Percentiles rank a stretch among this genome's conserved stretches.
phyloP scores from a whole-genome alignment of 148 eudicot genomes.

The Hydrangea macrophylla region DNA sequence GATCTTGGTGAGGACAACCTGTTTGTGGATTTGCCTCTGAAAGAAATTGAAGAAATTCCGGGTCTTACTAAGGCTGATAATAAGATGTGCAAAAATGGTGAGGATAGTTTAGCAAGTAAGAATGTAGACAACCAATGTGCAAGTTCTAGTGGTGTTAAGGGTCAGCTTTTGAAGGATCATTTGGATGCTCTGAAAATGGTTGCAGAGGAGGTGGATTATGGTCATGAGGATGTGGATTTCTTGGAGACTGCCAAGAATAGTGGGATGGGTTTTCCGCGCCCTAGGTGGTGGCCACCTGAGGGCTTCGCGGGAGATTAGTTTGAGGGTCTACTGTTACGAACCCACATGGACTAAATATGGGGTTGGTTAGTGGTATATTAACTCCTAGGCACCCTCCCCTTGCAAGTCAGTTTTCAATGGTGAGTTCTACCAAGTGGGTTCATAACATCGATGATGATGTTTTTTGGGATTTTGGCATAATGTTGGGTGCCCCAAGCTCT shows the following conservation, averaged over 20 bases:
- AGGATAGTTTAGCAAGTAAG: background rate
- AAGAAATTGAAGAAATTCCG: slow-evolving; percentile 1
- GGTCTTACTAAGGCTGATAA: background rate
- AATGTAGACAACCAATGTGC: slow-evolving; percentile 9
- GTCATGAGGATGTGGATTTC: slow-evolving; percentile 28
- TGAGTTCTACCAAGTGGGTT: no score
- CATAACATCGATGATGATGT: background rate
- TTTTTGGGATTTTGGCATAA: no score
- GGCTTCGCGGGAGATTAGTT: slow-evolving; percentile 17
- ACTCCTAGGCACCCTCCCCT: no score
- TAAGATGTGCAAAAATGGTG: background rate
- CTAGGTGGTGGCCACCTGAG: slow-evolving; percentile 35
- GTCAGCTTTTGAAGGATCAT: slow-evolving; percentile 16
- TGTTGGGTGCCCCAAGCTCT: background rate
- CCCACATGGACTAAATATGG: no score
- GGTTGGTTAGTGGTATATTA: no score
- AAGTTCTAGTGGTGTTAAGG: background rate
- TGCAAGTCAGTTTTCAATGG: no score
- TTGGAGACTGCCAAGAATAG: slow-evolving; percentile 49
- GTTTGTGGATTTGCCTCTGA: slow-evolving; percentile 10
- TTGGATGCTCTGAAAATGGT: slow-evolving; percentile 30
- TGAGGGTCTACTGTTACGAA: no score
- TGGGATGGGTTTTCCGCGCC: slow-evolving; percentile 44
- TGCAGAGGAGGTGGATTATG: slow-evolving; percentile 10
- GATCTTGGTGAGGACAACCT: slow-evolving; percentile 14